Conservation (phyloP, 306 rosid genomes). For the Vicia sativa region DNA sequence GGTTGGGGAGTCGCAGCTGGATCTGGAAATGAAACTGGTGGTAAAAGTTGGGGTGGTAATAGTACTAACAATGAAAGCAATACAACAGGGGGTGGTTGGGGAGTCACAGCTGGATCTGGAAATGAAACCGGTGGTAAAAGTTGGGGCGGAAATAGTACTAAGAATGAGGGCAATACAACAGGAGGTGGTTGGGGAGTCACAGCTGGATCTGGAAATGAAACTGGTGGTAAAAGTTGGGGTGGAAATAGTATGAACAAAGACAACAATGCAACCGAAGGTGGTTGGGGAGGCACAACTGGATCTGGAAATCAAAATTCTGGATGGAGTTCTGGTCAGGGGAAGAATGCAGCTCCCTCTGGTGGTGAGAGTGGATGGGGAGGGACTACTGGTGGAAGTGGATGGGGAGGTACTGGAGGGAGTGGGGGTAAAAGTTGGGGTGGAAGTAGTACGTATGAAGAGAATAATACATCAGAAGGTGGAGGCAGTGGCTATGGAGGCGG, state of each 20-base stretch:
- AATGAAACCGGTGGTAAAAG: conserved; percentile 9
- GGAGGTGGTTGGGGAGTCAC: conserved; percentile 17
- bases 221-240: conserved; percentile 26
- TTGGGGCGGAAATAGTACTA: conserved; percentile 29
- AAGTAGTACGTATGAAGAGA: conserved; percentile 25
- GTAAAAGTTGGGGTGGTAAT: no score
- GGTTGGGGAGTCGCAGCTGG: conserved; percentile 18
- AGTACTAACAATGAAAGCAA: no score
- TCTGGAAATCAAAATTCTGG: conserved; percentile 28
- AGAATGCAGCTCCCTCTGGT: conserved; percentile 22
- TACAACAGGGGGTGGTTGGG: conserved; percentile 1
- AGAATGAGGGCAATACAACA: conserved; percentile 6
- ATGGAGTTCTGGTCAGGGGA: conserved; percentile 6
- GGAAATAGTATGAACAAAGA: conserved; percentile 17
- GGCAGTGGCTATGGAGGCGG: conserved; percentile 15
- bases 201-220: conserved; percentile 20
- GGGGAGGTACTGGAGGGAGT: not conserved
- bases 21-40: conserved; percentile 27
- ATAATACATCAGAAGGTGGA: conserved; percentile 5
- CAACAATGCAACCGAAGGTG: not conserved
- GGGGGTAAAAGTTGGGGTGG: conserved; percentile 35
- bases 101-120: not conserved
- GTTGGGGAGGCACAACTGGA: conserved; percentile 14
- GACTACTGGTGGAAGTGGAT: not conserved
- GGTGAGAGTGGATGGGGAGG: conserved; percentile 26